These are phyloP conservation scores for Ogataea haglerorum DNA, from an alignment of 805 yeast species.

Conservation along the genomic window DNA sequence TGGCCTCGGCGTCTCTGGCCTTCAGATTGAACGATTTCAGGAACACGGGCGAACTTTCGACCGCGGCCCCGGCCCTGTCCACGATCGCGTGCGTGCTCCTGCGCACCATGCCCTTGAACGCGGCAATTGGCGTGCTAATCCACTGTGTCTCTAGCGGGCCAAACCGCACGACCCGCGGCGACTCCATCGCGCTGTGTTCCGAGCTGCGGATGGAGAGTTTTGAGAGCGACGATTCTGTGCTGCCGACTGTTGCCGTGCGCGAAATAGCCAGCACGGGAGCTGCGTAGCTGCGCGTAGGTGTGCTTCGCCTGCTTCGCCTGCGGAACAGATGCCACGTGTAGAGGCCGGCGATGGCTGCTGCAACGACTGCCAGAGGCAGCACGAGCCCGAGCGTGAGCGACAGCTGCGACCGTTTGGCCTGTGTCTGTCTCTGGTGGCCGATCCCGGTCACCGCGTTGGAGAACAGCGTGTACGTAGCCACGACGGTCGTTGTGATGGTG, in stretches of 20 bases:
- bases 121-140: slow-evolving; percentile 19
- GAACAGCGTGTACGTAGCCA: slow-evolving; percentile 11
- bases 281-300: too few species aligned
- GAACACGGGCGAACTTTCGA: slow-evolving; percentile 8
- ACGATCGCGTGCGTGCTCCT: slow-evolving; percentile 16
- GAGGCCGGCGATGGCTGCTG: slow-evolving; percentile 1
- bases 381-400: slow-evolving; percentile 15
- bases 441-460: slow-evolving; percentile 6
- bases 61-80: background rate
- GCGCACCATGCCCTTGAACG: slow-evolving; percentile 17
- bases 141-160: slow-evolving; percentile 23
- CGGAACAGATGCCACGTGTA: slow-evolving; percentile 8
- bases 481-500: slow-evolving; percentile 16
- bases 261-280: background rate
- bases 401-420: background rate
- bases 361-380: slow-evolving; percentile 14
- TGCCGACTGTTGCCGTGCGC: background rate
- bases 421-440: slow-evolving; percentile 1
- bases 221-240: background rate
- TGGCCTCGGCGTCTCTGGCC: background rate
- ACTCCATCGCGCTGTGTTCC: background rate
- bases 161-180: slow-evolving; percentile 7
- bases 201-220: background rate
- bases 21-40: slow-evolving; percentile 20
- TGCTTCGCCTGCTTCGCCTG: background rate